Evolutionary conservation across 768 basidiomycete genomes (phyloP).

Genomic region (Zangia roseola): DNA sequence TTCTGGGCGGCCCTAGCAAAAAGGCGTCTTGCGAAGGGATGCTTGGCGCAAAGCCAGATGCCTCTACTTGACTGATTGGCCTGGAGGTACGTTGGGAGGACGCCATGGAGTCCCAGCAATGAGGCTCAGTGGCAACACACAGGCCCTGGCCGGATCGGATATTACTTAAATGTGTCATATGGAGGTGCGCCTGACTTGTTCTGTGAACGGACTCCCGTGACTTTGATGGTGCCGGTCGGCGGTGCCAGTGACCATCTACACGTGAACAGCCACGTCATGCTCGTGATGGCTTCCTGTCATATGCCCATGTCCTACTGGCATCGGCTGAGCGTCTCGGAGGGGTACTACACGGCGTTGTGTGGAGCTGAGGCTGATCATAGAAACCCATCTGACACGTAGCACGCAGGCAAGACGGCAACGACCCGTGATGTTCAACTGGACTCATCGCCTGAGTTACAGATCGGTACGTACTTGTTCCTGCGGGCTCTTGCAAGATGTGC

Average conservation of each 20-base stretch:
- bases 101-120: background rate
- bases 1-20: constrained; percentile 20
- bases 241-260: background rate
- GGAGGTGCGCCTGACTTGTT: background rate
- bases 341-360: no score
- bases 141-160: background rate
- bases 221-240: no score
- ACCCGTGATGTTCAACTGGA: no score
- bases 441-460: no score
- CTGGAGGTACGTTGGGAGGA: constrained; percentile 12
- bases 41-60: constrained; percentile 6
- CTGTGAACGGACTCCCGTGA: background rate
- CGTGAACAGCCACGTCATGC: background rate
- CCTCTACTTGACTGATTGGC: constrained; percentile 19
- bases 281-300: no score
- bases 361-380: no score
- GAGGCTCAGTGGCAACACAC: background rate
- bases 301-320: no score
- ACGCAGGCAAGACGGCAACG: no score
- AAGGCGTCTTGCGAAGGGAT: constrained; percentile 7
- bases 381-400: no score
- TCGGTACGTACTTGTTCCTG: no score
- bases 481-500: no score
- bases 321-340: no score
- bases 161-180: background rate